A percentile compares a stretch with the other conserved stretches of the same genome.
Evolutionary conservation across 1,284 basidiomycete genomes (phyloP).

Genomic region (Inonotus obliquus): DNA sequence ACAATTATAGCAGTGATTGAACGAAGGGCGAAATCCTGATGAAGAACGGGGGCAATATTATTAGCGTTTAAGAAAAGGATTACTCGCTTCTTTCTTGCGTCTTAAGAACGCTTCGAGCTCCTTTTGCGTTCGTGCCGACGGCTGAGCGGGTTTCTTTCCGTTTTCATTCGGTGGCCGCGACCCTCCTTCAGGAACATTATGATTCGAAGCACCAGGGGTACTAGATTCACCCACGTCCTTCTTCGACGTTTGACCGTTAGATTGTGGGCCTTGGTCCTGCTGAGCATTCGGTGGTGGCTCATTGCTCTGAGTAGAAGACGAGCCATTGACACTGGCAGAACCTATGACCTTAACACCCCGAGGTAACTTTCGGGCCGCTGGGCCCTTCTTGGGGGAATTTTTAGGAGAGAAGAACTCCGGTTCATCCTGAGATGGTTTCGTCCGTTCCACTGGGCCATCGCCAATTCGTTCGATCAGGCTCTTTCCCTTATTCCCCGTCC

Average conservation of each 20-base stretch:
- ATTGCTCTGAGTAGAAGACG: neutral
- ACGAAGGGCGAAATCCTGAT: neutral
- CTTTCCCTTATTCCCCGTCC: neutral
- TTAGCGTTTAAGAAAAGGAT: constrained; percentile 14
- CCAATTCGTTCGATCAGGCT: neutral
- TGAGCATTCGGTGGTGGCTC: neutral
- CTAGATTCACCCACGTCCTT: neutral
- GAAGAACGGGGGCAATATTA: neutral
- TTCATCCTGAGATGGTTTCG: neutral
- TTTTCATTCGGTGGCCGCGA: neutral
- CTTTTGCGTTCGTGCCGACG: neutral
- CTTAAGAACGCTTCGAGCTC: constrained; percentile 7
- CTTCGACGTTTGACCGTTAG: neutral
- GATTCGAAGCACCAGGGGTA: neutral
- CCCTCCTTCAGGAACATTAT: neutral
- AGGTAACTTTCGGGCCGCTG: neutral
- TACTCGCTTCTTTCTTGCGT: constrained; percentile 16
- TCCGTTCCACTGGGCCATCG: neutral
- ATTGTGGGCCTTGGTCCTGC: neutral
- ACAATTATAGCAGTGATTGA: neutral
- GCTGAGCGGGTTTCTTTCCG: neutral
- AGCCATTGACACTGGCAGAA: neutral
- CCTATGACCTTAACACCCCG: neutral
- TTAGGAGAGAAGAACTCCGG: neutral
- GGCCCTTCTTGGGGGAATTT: neutral